A percentile compares a stretch with the other conserved stretches of the same genome.
phyloP scores from a whole-genome alignment of 139 green algal genomes.

The Chlamydomonas sp. region DNA sequence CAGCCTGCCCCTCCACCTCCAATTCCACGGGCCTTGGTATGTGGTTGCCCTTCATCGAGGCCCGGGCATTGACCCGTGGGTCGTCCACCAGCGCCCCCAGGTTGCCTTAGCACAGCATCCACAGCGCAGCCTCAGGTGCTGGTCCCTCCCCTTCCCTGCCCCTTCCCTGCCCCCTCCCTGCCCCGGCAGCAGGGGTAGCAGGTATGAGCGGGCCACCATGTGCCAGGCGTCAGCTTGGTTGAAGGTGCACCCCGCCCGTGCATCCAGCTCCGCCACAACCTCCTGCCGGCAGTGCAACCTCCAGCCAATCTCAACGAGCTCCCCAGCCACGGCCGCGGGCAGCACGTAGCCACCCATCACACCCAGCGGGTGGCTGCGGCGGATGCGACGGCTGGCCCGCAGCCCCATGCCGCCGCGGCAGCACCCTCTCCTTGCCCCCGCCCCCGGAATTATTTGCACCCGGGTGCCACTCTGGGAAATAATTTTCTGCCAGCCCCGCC shows the following conservation, averaged over 20 bases:
- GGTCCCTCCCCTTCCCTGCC: neutral
- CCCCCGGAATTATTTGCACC: too few relatives aligned
- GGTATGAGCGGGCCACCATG: neutral
- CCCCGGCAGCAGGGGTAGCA: neutral
- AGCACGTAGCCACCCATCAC: conserved; percentile 12
- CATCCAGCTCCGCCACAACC: neutral
- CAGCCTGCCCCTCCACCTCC: too few relatives aligned
- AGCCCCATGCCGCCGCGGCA: neutral
- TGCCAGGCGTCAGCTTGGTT: neutral
- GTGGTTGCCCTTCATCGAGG: neutral
- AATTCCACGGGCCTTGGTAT: too few relatives aligned
- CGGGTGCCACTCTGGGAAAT: too few relatives aligned
- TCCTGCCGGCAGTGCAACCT: neutral
- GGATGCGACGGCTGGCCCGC: neutral
- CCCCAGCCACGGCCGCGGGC: neutral
- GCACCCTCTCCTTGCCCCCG: too few relatives aligned
- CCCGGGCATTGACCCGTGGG: neutral
- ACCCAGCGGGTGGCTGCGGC: neutral
- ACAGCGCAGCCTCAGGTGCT: neutral
- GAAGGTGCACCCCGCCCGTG: neutral
- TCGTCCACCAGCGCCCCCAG: neutral
- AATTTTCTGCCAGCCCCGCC: too few relatives aligned
- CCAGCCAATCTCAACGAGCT: neutral
- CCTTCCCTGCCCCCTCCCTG: neutral
- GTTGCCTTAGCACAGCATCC: neutral